A percentile compares a stretch with the other conserved stretches of the same genome.
phyloP scores from a whole-genome alignment of 192 early-diverging fungal species.

The Rhizophagus prolifer region DNA sequence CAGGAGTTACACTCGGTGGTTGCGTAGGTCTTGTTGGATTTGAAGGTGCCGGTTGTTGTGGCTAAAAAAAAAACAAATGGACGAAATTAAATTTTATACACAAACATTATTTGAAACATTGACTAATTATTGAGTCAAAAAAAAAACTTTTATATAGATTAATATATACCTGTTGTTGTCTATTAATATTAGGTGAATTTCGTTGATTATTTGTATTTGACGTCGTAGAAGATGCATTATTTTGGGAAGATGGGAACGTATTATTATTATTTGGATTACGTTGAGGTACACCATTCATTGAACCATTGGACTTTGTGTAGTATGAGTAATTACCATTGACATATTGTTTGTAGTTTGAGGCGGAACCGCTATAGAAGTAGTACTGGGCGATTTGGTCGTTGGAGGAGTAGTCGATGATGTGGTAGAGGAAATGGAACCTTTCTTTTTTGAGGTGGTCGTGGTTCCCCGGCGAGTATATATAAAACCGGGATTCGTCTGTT shows the following conservation, averaged over 20 bases:
- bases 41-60: background rate
- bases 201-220: background rate
- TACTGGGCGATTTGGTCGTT: background rate
- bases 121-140: too few relatives aligned
- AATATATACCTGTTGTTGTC: background rate
- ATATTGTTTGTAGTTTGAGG: background rate
- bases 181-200: background rate
- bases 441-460: constrained; percentile 36
- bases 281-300: constrained; percentile 1
- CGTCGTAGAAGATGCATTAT: background rate
- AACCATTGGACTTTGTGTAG: too few relatives aligned
- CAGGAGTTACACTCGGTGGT: background rate
- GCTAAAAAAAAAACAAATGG: background rate
- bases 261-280: background rate
- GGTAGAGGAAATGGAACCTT: background rate
- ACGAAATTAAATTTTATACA: too few relatives aligned
- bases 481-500: constrained; percentile 51
- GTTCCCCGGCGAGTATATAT: constrained; percentile 52
- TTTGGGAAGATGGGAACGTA: background rate
- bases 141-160: background rate
- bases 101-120: too few relatives aligned
- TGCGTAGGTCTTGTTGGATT: background rate
- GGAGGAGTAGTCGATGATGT: background rate
- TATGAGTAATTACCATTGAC: too few relatives aligned
- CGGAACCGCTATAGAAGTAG: background rate